phyloP scores from a whole-genome alignment of 2,329 filamentous ascomycete genomes.

The Zymoseptoria brevis region DNA sequence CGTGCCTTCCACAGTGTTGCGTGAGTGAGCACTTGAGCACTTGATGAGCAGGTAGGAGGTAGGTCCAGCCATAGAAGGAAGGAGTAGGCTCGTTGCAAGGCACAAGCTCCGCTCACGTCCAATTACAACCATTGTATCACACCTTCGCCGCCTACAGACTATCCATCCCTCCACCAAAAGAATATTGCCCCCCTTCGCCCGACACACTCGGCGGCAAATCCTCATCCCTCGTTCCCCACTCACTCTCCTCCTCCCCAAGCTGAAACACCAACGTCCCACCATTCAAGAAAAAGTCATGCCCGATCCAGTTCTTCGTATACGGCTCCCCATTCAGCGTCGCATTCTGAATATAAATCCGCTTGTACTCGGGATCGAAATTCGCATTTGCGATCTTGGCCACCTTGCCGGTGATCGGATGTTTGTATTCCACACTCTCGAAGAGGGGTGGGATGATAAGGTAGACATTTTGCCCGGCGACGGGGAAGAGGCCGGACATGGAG shows the following conservation, averaged over 20 bases:
- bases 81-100: too few species aligned
- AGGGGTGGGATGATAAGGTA: conserved; percentile 18
- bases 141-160: background rate
- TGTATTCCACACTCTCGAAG: conserved; percentile 18
- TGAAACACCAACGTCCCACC: conserved; percentile 16
- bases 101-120: background rate
- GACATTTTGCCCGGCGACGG: conserved; percentile 17
- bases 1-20: too few species aligned
- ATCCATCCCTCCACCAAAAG: background rate
- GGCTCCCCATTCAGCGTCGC: conserved; percentile 14
- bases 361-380: conserved; percentile 32
- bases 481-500: conserved; percentile 19
- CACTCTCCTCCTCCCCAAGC: conserved; percentile 14
- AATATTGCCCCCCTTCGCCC: background rate
- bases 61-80: too few species aligned
- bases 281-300: conserved; percentile 19
- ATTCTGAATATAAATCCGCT: conserved; percentile 20
- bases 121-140: background rate
- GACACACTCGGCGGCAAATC: conserved; percentile 24
- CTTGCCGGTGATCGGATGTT: conserved; percentile 17
- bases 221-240: conserved; percentile 18
- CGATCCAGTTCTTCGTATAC: conserved; percentile 19
- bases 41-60: too few species aligned
- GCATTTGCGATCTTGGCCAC: conserved; percentile 14
- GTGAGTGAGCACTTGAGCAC: too few species aligned